Evolutionary conservation across 2,329 filamentous ascomycete species (phyloP), one percentile per base, ranked within the genome.

Genomic region (Endoconidiophora laricicola): DNA sequence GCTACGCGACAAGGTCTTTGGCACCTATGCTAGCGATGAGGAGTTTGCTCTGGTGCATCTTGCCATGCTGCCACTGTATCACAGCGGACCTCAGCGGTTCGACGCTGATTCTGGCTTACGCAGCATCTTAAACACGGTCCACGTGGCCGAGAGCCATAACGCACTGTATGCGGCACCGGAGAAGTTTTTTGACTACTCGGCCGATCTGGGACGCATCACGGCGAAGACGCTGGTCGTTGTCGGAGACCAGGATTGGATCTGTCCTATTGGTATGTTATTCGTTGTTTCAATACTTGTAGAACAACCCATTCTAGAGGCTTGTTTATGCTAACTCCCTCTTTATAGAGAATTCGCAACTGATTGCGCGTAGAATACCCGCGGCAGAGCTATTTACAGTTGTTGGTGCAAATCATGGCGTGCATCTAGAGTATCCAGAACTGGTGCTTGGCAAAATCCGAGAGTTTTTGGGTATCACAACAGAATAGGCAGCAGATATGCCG

Each of bases 181-280:
- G 49, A 66, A 65, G 54, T 64, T 63, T 41, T 65, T 66, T 52
- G 63, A 66, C 48, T 66, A 66, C 50, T 57, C 59, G 2, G 53
- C 58, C 6, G 50, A 56, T 10, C 54, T 66, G 6, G 37, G 54
- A 6, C 45, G 50, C 6, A 60, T 66, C 22, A 60, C 55, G 4
- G 62, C 63, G 10, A 61, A 60, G 40, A 65, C 64, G 0, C 53
- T 66, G 33, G 60, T 66, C 2, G 49, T 66, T 7, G 63, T 66
- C 3, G 65, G 65, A 2, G 60, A 60, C 2, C 57, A 61, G 49
- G 64, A 66, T 48, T 66, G 65, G 64, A 66, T 67, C 12, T 67
- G 64, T 38, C 63, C 64, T 2, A 59, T 59, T 26, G 59, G 60
- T 62, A 54, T 36, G 58, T 33, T 43, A 33, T 14, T 37, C 36